Base-by-base conservation (phyloP, 192 early-diverging fungal genomes). In the Ambispora gerdemannii region DNA sequence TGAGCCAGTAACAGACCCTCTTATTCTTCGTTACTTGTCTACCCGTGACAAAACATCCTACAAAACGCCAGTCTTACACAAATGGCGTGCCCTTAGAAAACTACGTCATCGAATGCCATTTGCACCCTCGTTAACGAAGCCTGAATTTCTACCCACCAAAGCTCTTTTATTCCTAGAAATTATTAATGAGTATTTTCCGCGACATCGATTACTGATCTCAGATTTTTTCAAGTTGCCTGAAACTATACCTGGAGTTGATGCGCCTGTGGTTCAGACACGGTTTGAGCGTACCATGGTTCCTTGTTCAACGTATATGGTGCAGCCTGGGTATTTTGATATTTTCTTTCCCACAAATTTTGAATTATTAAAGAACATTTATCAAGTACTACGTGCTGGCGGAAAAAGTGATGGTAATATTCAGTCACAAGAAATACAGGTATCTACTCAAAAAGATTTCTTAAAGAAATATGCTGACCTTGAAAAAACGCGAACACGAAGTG, bases 301-400 rank as follows among this genome's bases (percentile, higher is more conserved):
- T 15, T 95, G 94, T 70, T 90, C 90, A 30, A 97, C 95, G 0
- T 97, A 96, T 71, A 90, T 99, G 78, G 95, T 99, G 7, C 93
- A 95, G 77, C 97, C 95, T 3, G 97, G 97, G 11, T 97, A 88
- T 87, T 99, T 99, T 80, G 96, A 98, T 74, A 96, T 99, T 53
- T 98, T 99, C 78, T 99, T 98, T 74, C 97, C 97, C 3, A 98
- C 95, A 24, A 90, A 99, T 77, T 99, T 96, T 86, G 92, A 93
- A 72, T 77, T 93, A 17, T 71, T 95, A 74, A 73, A 76, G 70
- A 84, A 87, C 35, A 81, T 98, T 79, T 95, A 98, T 77, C 77
- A 83, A 24, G 63, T 74, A 17, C 81, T 91, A 74, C 80, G 83
- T 43, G 67, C 62, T 35, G 36, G 63, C 65, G 67, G 75, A 73